A percentile compares a stretch with the other conserved stretches of the same genome.
These are phyloP conservation scores for Aspergillus felis DNA, from an alignment of 2,329 filamentous ascomycete species.

Conservation along the genomic window DNA sequence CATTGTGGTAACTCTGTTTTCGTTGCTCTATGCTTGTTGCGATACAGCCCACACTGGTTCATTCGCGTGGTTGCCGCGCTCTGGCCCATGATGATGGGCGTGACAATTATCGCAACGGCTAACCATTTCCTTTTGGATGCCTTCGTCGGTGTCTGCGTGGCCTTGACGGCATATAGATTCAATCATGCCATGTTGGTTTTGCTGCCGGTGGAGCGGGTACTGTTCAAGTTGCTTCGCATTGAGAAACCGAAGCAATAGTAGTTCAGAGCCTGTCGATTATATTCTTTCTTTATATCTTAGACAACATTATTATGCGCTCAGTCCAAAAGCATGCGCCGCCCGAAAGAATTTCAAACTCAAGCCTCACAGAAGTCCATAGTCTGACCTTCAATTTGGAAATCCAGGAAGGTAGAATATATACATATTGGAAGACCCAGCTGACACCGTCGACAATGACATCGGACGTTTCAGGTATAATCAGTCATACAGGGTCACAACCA, in stretches of 20 bases:
- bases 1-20: conserved; percentile 42
- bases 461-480: background rate
- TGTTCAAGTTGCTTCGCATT: conserved; percentile 17
- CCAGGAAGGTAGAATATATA: background rate
- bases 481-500: background rate
- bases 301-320: background rate
- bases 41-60: conserved; percentile 40
- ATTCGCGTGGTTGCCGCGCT: conserved; percentile 37
- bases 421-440: background rate
- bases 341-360: background rate
- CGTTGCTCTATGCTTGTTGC: conserved; percentile 26
- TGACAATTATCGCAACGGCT: conserved; percentile 63
- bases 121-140: conserved; percentile 67
- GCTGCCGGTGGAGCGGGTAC: conserved; percentile 18
- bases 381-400: background rate
- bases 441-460: background rate
- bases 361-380: background rate
- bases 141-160: conserved; percentile 52
- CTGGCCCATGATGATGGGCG: conserved; percentile 42
- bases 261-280: background rate
- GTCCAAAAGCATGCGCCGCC: background rate
- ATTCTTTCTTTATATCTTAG: background rate
- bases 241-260: conserved; percentile 18
- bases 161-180: conserved; percentile 19
- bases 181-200: conserved; percentile 20